These are phyloP conservation scores for Mycena maculata DNA, from an alignment of 768 basidiomycete genomes.

Conservation along the genomic window DNA sequence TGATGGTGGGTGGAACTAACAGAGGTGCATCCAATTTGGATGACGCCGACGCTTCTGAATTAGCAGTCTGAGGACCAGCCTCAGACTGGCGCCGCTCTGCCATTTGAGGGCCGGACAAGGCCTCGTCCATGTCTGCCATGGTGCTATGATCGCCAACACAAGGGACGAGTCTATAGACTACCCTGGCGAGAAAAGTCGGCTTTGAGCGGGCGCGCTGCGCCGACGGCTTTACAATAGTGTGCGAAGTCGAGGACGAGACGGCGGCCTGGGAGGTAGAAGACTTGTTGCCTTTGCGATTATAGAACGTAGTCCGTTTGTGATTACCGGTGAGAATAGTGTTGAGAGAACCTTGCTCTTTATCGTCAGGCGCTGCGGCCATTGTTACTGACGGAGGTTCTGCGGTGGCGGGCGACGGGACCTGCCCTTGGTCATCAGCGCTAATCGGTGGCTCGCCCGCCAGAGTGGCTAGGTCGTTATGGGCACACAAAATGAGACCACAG, in stretches of 20 bases:
- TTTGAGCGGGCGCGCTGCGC: slow-evolving; percentile 33
- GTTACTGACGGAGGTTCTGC: slow-evolving; percentile 31
- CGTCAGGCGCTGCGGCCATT: slow-evolving; percentile 37
- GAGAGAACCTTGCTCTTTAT: slow-evolving; percentile 56
- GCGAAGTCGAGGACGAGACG: slow-evolving; percentile 46
- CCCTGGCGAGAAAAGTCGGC: slow-evolving; percentile 47
- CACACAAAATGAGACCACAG: slow-evolving; percentile 11
- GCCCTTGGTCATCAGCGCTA: slow-evolving; percentile 37
- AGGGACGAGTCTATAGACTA: slow-evolving; percentile 51
- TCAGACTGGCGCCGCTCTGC: slow-evolving; percentile 28
- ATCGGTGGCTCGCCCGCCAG: slow-evolving; percentile 34
- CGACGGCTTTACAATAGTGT: slow-evolving; percentile 47
- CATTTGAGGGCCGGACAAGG: slow-evolving; percentile 35
- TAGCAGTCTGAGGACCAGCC: slow-evolving; percentile 27
- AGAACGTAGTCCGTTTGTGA: slow-evolving; percentile 53
- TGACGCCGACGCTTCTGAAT: slow-evolving; percentile 17
- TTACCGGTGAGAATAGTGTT: slow-evolving; percentile 52
- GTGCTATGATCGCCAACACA: slow-evolving; percentile 43
- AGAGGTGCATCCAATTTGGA: slow-evolving; percentile 28
- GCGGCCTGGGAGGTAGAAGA: slow-evolving; percentile 49
- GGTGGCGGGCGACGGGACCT: slow-evolving; percentile 37
- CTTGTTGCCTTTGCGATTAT: slow-evolving; percentile 54
- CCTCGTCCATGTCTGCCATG: slow-evolving; percentile 34
- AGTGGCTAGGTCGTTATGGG: slow-evolving; percentile 34
- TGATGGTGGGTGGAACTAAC: slow-evolving; percentile 36